A percentile compares a stretch with the other conserved stretches of the same genome.
Evolutionary conservation across 495 filamentous ascomycete species (phyloP).

Genomic region (Parachaetomium inaequale): DNA sequence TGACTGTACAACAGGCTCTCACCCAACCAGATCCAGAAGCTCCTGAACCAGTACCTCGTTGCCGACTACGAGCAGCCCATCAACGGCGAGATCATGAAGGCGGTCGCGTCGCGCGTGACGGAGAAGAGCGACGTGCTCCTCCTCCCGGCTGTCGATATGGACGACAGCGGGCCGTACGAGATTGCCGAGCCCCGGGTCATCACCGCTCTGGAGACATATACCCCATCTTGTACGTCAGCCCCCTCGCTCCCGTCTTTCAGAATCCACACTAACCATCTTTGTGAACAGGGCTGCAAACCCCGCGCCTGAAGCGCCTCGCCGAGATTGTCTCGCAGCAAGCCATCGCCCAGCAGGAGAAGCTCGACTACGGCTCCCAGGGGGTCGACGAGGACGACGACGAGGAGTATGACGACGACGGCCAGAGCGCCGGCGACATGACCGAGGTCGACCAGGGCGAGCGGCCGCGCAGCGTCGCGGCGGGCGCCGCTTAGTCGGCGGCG

Average conservation of each 20-base stretch:
- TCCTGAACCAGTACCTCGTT: constrained; percentile 97
- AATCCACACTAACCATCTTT: constrained; percentile 15
- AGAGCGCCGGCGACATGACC: constrained; percentile 35
- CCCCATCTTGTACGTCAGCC: constrained; percentile 74
- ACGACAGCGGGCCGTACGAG: constrained; percentile 98
- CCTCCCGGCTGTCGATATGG: constrained; percentile 93
- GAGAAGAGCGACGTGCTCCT: constrained; percentile 98
- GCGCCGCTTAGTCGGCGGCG: constrained; percentile 29
- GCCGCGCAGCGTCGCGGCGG: constrained; percentile 21
- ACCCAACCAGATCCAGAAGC: constrained; percentile 97
- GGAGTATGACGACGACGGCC: constrained; percentile 36
- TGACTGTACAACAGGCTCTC: constrained; percentile 64
- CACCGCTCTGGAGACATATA: constrained; percentile 95
- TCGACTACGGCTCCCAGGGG: constrained; percentile 48
- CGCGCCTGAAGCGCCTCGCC: constrained; percentile 85
- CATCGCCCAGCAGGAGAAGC: constrained; percentile 85
- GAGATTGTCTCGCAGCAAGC: constrained; percentile 97
- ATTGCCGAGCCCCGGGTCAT: constrained; percentile 96
- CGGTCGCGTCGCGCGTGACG: constrained; percentile 91
- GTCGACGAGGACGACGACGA: constrained; percentile 41
- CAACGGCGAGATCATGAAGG: constrained; percentile 99
- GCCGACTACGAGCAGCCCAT: constrained; percentile 99
- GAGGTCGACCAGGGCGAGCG: constrained; percentile 41
- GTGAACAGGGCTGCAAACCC: constrained; percentile 82
- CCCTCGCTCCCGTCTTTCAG: not conserved